Percentiles rank a stretch among this genome's conserved stretches.
Evolutionary conservation across 139 green algal species (phyloP).

Genomic region (Coccomyxa sp.): DNA sequence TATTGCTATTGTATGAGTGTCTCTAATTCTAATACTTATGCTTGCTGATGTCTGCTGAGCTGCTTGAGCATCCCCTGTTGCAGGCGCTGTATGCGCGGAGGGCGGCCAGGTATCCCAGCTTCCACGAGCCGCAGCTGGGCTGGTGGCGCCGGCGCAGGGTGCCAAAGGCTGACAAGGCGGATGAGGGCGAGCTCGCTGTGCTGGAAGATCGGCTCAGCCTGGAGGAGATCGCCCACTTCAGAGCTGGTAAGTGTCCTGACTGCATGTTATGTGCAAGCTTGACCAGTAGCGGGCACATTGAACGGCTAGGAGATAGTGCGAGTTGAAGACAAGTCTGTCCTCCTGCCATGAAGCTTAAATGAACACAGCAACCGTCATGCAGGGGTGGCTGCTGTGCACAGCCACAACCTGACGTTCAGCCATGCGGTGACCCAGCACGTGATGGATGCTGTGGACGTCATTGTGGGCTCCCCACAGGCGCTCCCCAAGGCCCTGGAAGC

Average conservation of each 20-base stretch:
- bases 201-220: conserved; percentile 30
- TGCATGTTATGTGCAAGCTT: too few species aligned
- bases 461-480: conserved; percentile 12
- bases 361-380: too few species aligned
- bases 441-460: conserved; percentile 31
- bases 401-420: neutral
- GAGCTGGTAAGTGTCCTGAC: too few species aligned
- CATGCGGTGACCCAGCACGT: conserved; percentile 18
- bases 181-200: conserved; percentile 10
- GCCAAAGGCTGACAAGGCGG: conserved; percentile 8
- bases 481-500: conserved; percentile 10
- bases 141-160: conserved; percentile 37
- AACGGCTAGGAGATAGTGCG: too few species aligned
- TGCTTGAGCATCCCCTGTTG: too few species aligned
- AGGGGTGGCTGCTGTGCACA: conserved; percentile 32
- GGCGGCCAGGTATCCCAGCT: neutral
- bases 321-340: too few species aligned
- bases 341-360: too few species aligned
- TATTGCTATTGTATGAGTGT: too few species aligned
- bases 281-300: too few species aligned
- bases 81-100: neutral
- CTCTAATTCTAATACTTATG: too few species aligned
- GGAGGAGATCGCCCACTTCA: conserved; percentile 52
- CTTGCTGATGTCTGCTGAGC: too few species aligned
- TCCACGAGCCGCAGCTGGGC: conserved; percentile 7